phyloP scores from a whole-genome alignment of 176 grass and related monocot species.

The Oryza meridionalis region DNA sequence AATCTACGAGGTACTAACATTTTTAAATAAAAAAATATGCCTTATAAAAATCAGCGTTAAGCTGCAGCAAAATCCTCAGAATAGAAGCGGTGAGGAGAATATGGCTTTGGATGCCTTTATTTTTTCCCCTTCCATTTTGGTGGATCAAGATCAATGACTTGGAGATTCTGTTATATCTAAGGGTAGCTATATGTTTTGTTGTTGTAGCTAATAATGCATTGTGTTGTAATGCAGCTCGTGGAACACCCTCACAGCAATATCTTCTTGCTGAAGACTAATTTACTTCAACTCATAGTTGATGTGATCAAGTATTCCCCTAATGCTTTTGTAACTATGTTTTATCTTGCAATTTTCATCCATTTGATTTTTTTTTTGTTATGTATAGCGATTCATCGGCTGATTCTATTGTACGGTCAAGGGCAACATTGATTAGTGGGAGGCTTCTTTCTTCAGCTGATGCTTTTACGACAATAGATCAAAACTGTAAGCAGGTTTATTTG shows the following conservation, averaged over 20 bases:
- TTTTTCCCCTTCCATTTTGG: neutral
- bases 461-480: slow-evolving; percentile 51
- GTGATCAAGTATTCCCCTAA: slow-evolving; percentile 67
- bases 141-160: neutral
- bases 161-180: slow-evolving; percentile 15
- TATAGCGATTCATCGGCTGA: slow-evolving; percentile 70
- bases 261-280: slow-evolving; percentile 70
- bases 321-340: slow-evolving; percentile 29
- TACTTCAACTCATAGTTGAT: slow-evolving; percentile 79
- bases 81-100: neutral
- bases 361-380: slow-evolving; percentile 20
- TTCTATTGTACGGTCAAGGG: slow-evolving; percentile 80
- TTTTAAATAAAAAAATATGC: neutral
- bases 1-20: neutral
- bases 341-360: slow-evolving; percentile 15
- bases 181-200: slow-evolving; percentile 29
- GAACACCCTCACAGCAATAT: slow-evolving; percentile 77
- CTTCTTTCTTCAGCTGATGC: slow-evolving; percentile 79
- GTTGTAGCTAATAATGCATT: slow-evolving; percentile 39
- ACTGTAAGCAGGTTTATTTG: slow-evolving; percentile 60
- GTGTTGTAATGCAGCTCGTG: slow-evolving; percentile 60
- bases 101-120: neutral
- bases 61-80: neutral
- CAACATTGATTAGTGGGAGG: slow-evolving; percentile 81
- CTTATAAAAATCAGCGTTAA: neutral